Base-by-base conservation (phyloP, 192 early-diverging fungal genomes). In the Coemansia sp. region DNA sequence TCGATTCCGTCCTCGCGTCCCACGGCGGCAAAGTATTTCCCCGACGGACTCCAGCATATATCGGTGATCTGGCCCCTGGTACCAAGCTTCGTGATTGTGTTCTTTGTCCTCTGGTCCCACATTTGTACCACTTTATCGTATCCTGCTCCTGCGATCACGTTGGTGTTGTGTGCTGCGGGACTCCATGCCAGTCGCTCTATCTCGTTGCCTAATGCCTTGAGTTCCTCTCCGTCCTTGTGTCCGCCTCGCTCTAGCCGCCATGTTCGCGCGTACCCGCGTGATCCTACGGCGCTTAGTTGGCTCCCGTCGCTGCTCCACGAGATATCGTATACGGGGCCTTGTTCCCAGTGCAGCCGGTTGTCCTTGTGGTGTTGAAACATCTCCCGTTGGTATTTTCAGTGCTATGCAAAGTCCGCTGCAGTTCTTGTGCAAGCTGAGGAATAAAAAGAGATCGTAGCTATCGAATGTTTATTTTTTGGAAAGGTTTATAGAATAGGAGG, bases 251-350 rank as follows among this genome's bases (percentile, higher is more conserved):
- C 74, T 1, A 82, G 66, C 3, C 79, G 55, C 79, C 79, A 82
- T 8, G 74, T 65, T 39, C 79, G 67, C 22, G 68, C 69, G 1
- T 66, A 60, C 10, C 74, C 79, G 37, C 69, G 76, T 15, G 74
- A 43, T 0, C 73, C 79, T 0, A 68, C 68, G 6, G 79, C 79
- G 12, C 74, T 77, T n/a, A 82, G 65, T 19, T 68, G 58, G 18
- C 58, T 65, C 18, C 79, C 79, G 42, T 82, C 80, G 68, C 80
- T 77, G 68, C 80, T 82, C 80, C 80, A 82, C 42, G 74, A 71
- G 6, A 82, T 39, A 60, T 77, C 74, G 41, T 65, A 68, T 41
- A 82, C 69, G 4, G 74, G 21, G 13, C 80, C 80, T 40, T 76
- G 80, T 45, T 76, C 73, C 71, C 80, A 76, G 55, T 77, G 71